These are phyloP conservation scores for Leishmania martiniquensis DNA, from an alignment of 208 protist species.

Conservation along the genomic window DNA sequence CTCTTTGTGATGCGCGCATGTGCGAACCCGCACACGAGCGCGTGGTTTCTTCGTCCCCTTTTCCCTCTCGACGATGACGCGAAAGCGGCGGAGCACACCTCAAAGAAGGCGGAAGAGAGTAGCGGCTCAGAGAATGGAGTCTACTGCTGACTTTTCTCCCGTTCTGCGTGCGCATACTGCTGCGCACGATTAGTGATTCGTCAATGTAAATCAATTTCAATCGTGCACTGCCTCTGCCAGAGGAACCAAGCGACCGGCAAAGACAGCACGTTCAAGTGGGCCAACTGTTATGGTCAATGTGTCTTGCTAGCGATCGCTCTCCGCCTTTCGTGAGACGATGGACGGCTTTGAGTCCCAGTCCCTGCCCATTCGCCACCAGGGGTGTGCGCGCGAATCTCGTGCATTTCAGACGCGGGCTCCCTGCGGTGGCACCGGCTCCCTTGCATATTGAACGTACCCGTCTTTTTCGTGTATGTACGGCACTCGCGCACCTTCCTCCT, in stretches of 20 bases:
- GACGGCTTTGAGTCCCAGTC: too few relatives aligned
- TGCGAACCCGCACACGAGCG: not conserved
- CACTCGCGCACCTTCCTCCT: not conserved
- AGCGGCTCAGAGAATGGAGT: not conserved
- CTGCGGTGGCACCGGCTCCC: too few relatives aligned
- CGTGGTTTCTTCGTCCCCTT: not conserved
- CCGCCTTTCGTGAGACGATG: too few relatives aligned
- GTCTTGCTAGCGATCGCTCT: not conserved
- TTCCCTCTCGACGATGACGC: not conserved
- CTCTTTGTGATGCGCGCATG: not conserved
- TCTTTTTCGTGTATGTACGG: too few relatives aligned
- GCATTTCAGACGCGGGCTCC: too few relatives aligned
- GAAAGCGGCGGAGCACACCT: not conserved
- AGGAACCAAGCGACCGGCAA: not conserved
- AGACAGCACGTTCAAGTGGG: not conserved
- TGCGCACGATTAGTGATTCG: not conserved
- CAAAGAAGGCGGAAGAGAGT: not conserved
- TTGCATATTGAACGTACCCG: too few relatives aligned
- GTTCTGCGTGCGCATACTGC: not conserved
- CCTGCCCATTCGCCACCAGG: not conserved
- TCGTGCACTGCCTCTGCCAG: not conserved
- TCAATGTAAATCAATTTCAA: not conserved
- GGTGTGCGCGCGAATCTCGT: not conserved
- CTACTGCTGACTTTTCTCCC: not conserved
- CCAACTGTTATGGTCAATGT: not conserved